Base-by-base conservation (phyloP, 306 rosid genomes). In the Casuarina equisetifolia region DNA sequence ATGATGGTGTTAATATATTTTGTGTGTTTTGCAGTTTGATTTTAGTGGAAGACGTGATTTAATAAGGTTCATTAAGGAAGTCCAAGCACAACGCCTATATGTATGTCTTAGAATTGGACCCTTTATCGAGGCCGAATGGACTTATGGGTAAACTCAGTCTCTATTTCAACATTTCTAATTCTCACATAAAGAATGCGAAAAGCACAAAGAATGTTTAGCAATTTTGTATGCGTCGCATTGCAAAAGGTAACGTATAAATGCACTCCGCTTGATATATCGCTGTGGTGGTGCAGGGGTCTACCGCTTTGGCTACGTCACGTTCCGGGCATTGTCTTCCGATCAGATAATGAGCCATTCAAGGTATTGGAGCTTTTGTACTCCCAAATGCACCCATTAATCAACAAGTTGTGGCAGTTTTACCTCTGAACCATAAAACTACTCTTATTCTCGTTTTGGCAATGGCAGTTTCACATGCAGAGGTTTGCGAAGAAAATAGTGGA, bases 101-200 rank as follows among this genome's bases (percentile, higher is more conserved):
- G 97, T 74, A 3, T 64, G 89, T 79, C 96, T 94, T 45, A 83
- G 98, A 76, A 85, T 94, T 79, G 98, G 98, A 86, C 98, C 98
- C 15, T 94, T 88, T 82, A 90, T 92, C 51, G 92, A 94, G 85
- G 79, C 91, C 71, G 98, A 94, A 89, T 89, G 94, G 86, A 70
- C 86, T n/a, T 90, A 90, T 6, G 98, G 98, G 97, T 92, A 85
- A 73, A 38, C 9, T 9, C 20, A 38, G 25, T 64, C 44, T 40
- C 44, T 16, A 4, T 55, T 55, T 55, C 2, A 17, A 17, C 62
- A 17, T 55, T 19, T 49, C 3, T 49, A 25, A 0, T 25, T 25
- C 32, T 25, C 32, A 25, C 32, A 25, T 25, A 25, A 25, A 25
- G 32, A 25, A 25, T 25, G 32, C 32, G 32, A 25, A 25, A 25